phyloP scores from a whole-genome alignment of 345 rosid species.

The Eucalyptus shirleyi region DNA sequence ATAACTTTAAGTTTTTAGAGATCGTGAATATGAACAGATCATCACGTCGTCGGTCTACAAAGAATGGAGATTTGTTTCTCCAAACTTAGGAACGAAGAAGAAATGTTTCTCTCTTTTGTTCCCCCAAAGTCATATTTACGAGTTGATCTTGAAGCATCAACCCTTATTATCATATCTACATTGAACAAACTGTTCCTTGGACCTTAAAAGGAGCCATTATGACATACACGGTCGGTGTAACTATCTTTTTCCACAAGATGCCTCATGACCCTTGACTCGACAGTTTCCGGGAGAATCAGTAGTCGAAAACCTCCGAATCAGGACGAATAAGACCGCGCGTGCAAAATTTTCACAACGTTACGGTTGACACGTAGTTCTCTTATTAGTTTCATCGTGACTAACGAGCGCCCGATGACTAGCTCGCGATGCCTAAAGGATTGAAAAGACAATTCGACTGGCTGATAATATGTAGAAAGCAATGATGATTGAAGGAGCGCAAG shows the following conservation, averaged over 20 bases:
- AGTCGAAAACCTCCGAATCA: background rate
- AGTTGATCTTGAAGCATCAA: background rate
- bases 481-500: background rate
- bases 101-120: background rate
- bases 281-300: background rate
- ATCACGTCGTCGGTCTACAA: background rate
- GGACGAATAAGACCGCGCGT: background rate
- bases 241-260: background rate
- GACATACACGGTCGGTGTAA: background rate
- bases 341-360: background rate
- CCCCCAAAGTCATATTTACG: background rate
- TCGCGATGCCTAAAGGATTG: background rate
- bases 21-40: background rate
- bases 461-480: background rate
- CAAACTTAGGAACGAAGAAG: background rate
- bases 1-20: background rate
- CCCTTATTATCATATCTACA: background rate
- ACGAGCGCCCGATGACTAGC: background rate
- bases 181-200: background rate
- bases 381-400: background rate
- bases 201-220: background rate
- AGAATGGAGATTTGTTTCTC: background rate
- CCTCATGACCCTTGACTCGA: background rate
- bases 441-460: background rate
- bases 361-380: background rate